These are phyloP conservation scores for Ogataea henricii DNA, from an alignment of 805 yeast genomes.

Conservation along the genomic window DNA sequence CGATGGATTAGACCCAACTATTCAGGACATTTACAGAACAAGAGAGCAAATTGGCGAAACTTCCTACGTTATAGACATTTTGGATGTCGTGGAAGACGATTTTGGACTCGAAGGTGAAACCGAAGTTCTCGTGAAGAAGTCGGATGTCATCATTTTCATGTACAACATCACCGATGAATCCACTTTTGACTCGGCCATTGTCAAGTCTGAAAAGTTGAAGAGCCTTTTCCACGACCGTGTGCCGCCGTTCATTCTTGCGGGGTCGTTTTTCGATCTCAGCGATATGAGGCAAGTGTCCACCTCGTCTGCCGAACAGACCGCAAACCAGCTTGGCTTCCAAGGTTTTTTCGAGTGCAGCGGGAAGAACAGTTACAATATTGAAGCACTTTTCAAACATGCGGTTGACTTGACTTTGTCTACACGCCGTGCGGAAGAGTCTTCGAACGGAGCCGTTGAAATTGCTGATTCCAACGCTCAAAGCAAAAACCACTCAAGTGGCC, in stretches of 20 bases:
- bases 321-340: conserved; percentile 30
- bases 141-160: conserved; percentile 53
- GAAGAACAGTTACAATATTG: conserved; percentile 71
- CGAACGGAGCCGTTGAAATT: neutral
- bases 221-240: conserved; percentile 51
- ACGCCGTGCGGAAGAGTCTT: no score
- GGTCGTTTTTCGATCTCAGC: conserved; percentile 77
- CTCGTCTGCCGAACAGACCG: conserved; percentile 33
- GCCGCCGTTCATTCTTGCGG: conserved; percentile 53
- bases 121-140: conserved; percentile 24
- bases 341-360: conserved; percentile 77
- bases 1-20: conserved; percentile 26
- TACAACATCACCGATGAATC: conserved; percentile 52
- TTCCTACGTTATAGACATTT: conserved; percentile 44
- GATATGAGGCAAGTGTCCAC: conserved; percentile 71
- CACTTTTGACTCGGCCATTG: conserved; percentile 40
- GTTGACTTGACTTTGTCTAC: conserved; percentile 14
- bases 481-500: no score
- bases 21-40: conserved; percentile 33
- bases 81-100: conserved; percentile 91
- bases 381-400: conserved; percentile 62
- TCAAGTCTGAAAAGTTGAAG: conserved; percentile 62
- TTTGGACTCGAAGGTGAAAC: conserved; percentile 37
- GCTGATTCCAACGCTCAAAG: no score
- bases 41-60: conserved; percentile 37